Base-by-base conservation (phyloP, 228 moss, liverwort and hornwort species). In the Sphagnum fallax region DNA sequence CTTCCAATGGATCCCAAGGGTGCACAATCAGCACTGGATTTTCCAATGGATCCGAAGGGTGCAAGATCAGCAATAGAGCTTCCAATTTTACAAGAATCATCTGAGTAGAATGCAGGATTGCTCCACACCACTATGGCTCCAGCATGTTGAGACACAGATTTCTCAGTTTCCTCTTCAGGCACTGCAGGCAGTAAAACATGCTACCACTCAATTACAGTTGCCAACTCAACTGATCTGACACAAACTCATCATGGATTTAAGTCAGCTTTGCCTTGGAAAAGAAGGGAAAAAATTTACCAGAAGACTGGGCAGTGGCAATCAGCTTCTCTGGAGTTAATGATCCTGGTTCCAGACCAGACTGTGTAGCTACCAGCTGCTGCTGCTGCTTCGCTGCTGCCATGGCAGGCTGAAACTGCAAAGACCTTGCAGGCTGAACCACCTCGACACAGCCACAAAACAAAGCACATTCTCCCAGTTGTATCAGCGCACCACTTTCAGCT, bases 21-120 rank as follows among this genome's bases (percentile, higher is more conserved):
- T 32, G 32, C 32, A 32, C 57, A 68, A 48, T 68, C 68, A 57
- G 10, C 15, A 47, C 68, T 58, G 47, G 59, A 49, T 12, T 59
- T 68, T 10, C 32, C 32, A 32, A 32, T 32, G 32, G 32, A 32
- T 32, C 32, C 32, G 2, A 32, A 32, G 32, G 32, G 32, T 32
- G 32, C 32, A 32, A 59, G 59, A 48, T 68, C 68, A 57, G 10
- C 15, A 47, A 55, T 58, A 13, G 59, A 49, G 48, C 68, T 68
- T 10, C 59, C 48, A 14, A 47, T 48, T 9, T 59, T 11, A 48
- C 48, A 65, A 58, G 6, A 57, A 6, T 57, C 7, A 14, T 68
- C 68, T 18, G 68, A 48, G 14, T 48, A 47, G 68, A 68, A 68
- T 6, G 52, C 59, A 52, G 68, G 57, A 68, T 68, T 68, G 48